These are phyloP conservation scores for Zygosaccharomyces pseudorouxii DNA, from an alignment of 805 yeast genomes.

Conservation along the genomic window DNA sequence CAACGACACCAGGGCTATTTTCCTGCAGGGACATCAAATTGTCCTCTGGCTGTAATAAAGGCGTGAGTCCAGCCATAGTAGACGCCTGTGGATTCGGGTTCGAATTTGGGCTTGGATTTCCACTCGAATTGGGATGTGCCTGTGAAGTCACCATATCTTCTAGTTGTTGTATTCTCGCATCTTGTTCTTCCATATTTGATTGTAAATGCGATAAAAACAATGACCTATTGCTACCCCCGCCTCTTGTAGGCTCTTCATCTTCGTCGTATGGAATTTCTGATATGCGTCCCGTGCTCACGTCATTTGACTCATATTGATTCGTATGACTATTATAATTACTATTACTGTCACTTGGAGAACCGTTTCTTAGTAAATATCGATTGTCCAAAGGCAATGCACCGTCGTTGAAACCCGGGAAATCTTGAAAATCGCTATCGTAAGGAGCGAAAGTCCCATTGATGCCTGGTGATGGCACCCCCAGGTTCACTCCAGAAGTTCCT, in stretches of 20 bases:
- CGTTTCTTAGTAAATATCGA: conserved; percentile 24
- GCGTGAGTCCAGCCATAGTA: conserved; percentile 9
- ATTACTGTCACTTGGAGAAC: conserved; percentile 17
- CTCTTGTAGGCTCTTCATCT: conserved; percentile 11
- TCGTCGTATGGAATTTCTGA: conserved; percentile 28
- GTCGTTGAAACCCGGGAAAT: conserved; percentile 1
- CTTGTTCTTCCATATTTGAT: conserved; percentile 31
- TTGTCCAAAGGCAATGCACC: conserved; percentile 2
- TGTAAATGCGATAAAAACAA: conserved; percentile 24
- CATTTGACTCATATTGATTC: conserved; percentile 6
- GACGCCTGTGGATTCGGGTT: neutral
- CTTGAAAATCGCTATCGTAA: conserved; percentile 1
- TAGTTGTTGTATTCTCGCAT: conserved; percentile 30
- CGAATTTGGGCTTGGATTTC: neutral
- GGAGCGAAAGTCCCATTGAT: neutral
- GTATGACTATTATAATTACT: neutral
- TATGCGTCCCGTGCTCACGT: conserved; percentile 16
- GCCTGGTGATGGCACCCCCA: conserved; percentile 3
- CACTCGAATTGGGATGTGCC: neutral
- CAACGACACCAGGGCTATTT: conserved; percentile 9
- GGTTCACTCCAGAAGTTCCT: neutral
- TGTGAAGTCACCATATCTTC: conserved; percentile 27
- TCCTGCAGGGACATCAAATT: conserved; percentile 11
- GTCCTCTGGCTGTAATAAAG: conserved; percentile 12
- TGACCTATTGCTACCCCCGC: conserved; percentile 4